phyloP scores from a whole-genome alignment of 495 filamentous ascomycete genomes.

The Penicillium angulare region DNA sequence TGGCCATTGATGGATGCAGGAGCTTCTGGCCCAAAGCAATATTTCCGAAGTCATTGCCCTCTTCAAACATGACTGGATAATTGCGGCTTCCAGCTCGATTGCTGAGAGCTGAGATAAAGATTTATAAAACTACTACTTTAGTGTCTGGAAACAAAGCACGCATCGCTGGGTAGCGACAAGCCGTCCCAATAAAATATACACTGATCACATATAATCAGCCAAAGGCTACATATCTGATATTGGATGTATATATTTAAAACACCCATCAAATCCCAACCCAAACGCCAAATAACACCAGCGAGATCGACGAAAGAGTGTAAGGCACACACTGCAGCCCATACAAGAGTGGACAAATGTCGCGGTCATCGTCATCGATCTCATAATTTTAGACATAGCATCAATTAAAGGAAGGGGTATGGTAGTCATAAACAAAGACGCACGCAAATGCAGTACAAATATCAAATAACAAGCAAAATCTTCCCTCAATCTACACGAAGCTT shows the following conservation, averaged over 20 bases:
- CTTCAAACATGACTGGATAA: too few species aligned
- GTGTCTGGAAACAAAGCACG: too few species aligned
- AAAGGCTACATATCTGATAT: too few species aligned
- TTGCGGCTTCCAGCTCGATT: too few species aligned
- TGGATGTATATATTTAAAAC: neutral
- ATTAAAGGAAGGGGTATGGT: constrained; percentile 18
- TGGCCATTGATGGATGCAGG: too few species aligned
- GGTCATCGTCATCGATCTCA: constrained; percentile 6
- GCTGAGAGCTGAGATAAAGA: too few species aligned
- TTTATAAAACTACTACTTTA: too few species aligned
- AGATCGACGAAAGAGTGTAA: neutral
- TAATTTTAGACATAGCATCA: constrained; percentile 15
- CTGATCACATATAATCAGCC: too few species aligned
- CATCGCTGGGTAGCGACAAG: too few species aligned
- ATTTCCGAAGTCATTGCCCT: too few species aligned
- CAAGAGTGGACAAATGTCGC: neutral
- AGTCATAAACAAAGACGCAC: constrained; percentile 18
- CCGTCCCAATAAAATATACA: too few species aligned
- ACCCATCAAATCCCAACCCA: neutral
- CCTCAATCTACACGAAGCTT: constrained; percentile 29
- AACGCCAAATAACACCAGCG: neutral
- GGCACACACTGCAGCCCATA: neutral
- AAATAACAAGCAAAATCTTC: constrained; percentile 3
- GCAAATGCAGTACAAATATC: constrained; percentile 7
- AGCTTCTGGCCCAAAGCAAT: too few species aligned